Percentiles rank a stretch among this genome's conserved stretches.
Evolutionary conservation across 495 filamentous ascomycete genomes (phyloP).

Genomic region (Lophiotrema nucula): DNA sequence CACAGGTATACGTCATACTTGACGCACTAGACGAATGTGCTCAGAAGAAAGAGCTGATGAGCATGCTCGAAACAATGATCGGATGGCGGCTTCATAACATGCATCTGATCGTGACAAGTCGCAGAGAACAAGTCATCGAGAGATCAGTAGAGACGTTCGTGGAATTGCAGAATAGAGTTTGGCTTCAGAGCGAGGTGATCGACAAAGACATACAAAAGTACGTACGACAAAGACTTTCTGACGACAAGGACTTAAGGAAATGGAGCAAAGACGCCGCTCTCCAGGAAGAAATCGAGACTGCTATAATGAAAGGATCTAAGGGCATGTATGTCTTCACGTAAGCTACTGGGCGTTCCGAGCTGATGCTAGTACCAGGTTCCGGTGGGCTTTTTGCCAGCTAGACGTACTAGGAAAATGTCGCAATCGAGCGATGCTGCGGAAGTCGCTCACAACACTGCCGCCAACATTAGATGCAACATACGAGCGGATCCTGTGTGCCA

Average conservation of each 20-base stretch:
- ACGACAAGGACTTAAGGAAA: neutral
- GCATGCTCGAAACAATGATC: constrained; percentile 2
- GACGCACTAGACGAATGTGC: constrained; percentile 12
- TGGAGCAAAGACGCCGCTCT: constrained; percentile 2
- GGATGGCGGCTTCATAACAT: constrained; percentile 8
- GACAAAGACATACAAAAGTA: constrained; percentile 14
- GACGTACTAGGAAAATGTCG: neutral
- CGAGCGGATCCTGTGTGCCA: constrained; percentile 29
- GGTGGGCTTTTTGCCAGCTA: constrained; percentile 21
- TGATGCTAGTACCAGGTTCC: constrained; percentile 29
- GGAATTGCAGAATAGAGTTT: constrained; percentile 2
- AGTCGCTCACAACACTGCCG: neutral
- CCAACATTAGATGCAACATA: neutral
- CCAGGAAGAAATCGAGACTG: neutral
- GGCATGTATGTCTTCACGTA: constrained; percentile 3
- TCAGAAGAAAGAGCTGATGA: constrained; percentile 8
- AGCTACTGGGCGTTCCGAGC: neutral
- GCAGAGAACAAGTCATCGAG: constrained; percentile 7
- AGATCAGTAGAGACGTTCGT: neutral
- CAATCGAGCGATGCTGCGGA: neutral
- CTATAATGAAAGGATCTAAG: neutral
- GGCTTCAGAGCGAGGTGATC: neutral
- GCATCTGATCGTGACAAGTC: constrained; percentile 7
- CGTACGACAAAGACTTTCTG: neutral
- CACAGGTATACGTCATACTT: constrained; percentile 1